A percentile compares a stretch with the other conserved stretches of the same genome.
Conservation (phyloP, 2,329 filamentous ascomycete genomes). For the Diaporthe longicolla region DNA sequence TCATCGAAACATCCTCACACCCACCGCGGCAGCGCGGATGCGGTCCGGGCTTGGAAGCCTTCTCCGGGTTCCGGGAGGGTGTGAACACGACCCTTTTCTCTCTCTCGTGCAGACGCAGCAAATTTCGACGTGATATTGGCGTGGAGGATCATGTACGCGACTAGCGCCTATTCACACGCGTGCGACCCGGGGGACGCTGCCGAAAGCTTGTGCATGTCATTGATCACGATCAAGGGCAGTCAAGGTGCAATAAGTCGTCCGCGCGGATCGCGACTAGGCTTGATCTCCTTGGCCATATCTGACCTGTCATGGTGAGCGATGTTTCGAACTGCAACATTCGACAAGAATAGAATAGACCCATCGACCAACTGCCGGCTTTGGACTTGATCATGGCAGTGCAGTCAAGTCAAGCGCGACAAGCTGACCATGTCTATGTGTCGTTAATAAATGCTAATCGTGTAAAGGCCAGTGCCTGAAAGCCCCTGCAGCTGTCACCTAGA, state of each 20-base stretch:
- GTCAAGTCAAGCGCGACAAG: slow-evolving; percentile 16
- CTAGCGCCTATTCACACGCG: not conserved
- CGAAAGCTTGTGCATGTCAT: slow-evolving; percentile 6
- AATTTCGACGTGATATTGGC: not conserved
- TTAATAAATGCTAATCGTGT: not conserved
- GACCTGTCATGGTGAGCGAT: slow-evolving; percentile 11
- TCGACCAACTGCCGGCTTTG: not conserved
- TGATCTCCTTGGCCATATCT: slow-evolving; percentile 21
- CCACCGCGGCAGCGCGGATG: slow-evolving; percentile 8
- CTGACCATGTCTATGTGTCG: not conserved
- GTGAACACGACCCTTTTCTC: slow-evolving; percentile 18
- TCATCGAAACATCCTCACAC: slow-evolving; percentile 17
- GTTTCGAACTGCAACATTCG: slow-evolving; percentile 9
- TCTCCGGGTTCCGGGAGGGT: slow-evolving; percentile 24
- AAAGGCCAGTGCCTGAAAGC: not conserved
- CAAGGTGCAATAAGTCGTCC: not conserved
- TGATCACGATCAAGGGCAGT: not conserved
- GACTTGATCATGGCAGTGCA: slow-evolving; percentile 26
- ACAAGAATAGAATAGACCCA: slow-evolving; percentile 35
- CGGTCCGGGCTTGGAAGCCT: slow-evolving; percentile 15
- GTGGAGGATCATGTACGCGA: slow-evolving; percentile 7
- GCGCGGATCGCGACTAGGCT: slow-evolving; percentile 7
- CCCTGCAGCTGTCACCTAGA: not conserved
- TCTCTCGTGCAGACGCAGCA: not conserved
- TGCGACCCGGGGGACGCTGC: slow-evolving; percentile 12